Evolutionary conservation across 805 yeast species (phyloP), one percentile per base, ranked within the genome.

Genomic region (Ogataea nakhonphanomensis): DNA sequence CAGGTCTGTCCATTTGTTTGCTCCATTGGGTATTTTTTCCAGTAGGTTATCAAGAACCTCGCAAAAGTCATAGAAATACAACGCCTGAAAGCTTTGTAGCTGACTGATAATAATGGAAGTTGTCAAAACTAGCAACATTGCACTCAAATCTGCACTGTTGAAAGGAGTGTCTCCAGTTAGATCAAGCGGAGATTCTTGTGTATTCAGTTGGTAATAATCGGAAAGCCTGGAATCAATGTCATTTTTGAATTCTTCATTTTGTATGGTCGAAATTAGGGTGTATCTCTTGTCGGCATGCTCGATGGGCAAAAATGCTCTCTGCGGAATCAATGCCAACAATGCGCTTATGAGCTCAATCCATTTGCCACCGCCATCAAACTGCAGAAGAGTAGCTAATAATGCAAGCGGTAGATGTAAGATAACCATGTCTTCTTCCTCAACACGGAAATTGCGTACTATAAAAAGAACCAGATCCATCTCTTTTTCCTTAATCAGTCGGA

Each of bases 341-440:
- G 60, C 47, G 14, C 65, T 60, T 7, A 74, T 61, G 4, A 80
- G 54, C 0, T 54, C 48, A 14, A 72, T 53, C 67, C 79, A 71
- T n/a, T 40, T 30, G 3, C 35, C 24, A 17, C 59, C 53, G 15
- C 49, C 35, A 7, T 52, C 37, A 15, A 49, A 54, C 14, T 58
- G 53, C 3, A 67, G 41, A 15, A 83, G 54, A 2, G 71, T 43
- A 1, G 74, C 64, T 13, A 87, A 50, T 1, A 89, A 57, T 0
- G 84, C 71, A 30, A 87, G 61, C 0, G 98, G 97, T 7, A 84
- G 65, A 56, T 91, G 96, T 13, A 74, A 71, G 0, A 78, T 66
- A 7, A 82, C 62, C 84, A 88, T 87, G 46, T 89, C 98, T 50
- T 89, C 97, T 48, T 91, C 99, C 30, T 74, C 76, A 22, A 89